These are phyloP conservation scores for Talaromyces sp. DNA, from an alignment of 2,329 filamentous ascomycete species.

Conservation along the genomic window DNA sequence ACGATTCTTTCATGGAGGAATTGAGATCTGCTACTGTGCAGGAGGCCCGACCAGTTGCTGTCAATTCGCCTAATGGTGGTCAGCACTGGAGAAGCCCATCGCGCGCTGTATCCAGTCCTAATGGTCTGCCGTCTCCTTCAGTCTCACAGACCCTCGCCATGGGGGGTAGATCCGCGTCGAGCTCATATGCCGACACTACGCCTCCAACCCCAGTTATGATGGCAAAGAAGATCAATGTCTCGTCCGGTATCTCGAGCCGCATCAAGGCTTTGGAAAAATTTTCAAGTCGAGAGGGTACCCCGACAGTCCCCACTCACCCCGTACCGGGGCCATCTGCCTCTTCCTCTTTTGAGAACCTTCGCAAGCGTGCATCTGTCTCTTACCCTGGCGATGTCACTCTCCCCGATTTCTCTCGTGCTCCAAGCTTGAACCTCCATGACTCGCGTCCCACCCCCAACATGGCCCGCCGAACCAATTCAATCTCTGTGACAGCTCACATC, in stretches of 20 bases:
- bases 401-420: slow-evolving; percentile 35
- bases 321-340: slow-evolving; percentile 60
- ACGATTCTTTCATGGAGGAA: slow-evolving; percentile 84
- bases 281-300: slow-evolving; percentile 51
- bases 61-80: slow-evolving; percentile 69
- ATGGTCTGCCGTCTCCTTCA: slow-evolving; percentile 28
- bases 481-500: slow-evolving; percentile 87
- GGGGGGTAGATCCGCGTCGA: slow-evolving; percentile 44
- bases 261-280: slow-evolving; percentile 92
- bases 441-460: slow-evolving; percentile 29
- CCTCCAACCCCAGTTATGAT: slow-evolving; percentile 51
- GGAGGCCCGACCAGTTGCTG: slow-evolving; percentile 77
- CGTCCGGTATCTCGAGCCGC: slow-evolving; percentile 87
- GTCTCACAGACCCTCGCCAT: slow-evolving; percentile 36
- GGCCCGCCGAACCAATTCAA: slow-evolving; percentile 61
- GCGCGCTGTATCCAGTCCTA: slow-evolving; percentile 45
- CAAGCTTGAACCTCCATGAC: slow-evolving; percentile 34
- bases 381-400: slow-evolving; percentile 25
- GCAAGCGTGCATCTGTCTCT: slow-evolving; percentile 46
- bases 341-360: slow-evolving; percentile 57
- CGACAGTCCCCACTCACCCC: slow-evolving; percentile 30
- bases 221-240: slow-evolving; percentile 78
- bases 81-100: slow-evolving; percentile 39
- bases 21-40: slow-evolving; percentile 78
- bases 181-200: slow-evolving; percentile 35